Conservation (phyloP, 1,139 yeast species). For the Taiozyma sp. region DNA sequence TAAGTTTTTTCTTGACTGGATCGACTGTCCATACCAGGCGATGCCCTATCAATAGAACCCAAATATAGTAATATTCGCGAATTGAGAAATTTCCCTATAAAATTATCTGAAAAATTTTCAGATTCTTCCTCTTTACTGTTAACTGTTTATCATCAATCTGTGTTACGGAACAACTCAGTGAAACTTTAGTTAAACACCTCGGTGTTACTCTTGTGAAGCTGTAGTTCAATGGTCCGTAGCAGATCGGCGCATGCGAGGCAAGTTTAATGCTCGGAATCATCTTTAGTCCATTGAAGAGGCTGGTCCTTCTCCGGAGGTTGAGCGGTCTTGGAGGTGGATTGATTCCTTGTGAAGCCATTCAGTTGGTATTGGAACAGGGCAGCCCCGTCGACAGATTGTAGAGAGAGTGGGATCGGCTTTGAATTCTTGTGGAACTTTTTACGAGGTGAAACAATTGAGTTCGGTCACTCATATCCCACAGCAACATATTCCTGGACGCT, state of each 20-base stretch:
- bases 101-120: conserved; percentile 11
- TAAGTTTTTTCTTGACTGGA: background rate
- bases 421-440: conserved; percentile 48
- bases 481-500: conserved; percentile 93
- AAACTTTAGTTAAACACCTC: conserved; percentile 14
- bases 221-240: conserved; percentile 37
- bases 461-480: conserved; percentile 39
- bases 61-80: background rate
- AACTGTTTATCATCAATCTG: conserved; percentile 16
- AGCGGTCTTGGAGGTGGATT: conserved; percentile 35
- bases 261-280: conserved; percentile 21
- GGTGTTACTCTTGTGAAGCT: conserved; percentile 13
- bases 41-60: conserved; percentile 4
- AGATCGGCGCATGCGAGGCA: conserved; percentile 71
- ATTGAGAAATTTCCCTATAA: background rate
- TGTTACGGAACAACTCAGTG: conserved; percentile 22
- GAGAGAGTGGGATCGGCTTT: conserved; percentile 55
- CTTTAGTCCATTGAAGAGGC: conserved; percentile 8
- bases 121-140: background rate
- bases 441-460: conserved; percentile 39
- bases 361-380: conserved; percentile 53
- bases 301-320: conserved; percentile 53
- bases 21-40: conserved; percentile 4
- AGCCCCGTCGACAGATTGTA: conserved; percentile 86
- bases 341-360: background rate